Evolutionary conservation across 129 eudicot species (phyloP).

Genomic region (Helianthus tuberosus): DNA sequence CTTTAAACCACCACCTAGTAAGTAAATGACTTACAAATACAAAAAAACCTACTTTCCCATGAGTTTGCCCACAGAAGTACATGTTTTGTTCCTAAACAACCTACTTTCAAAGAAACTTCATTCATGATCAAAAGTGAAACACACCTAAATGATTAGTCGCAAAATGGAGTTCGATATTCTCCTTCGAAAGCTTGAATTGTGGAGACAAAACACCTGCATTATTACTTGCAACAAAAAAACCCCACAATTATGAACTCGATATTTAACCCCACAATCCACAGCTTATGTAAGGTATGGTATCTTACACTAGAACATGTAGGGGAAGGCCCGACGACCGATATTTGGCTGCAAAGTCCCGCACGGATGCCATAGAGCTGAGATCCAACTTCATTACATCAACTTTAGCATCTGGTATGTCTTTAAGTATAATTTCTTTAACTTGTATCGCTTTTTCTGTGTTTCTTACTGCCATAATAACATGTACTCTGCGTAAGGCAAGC

Average conservation of each 20-base stretch:
- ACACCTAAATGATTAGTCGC: conserved; percentile 44
- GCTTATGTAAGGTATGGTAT: background rate
- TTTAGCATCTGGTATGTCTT: background rate
- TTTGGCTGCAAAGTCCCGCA: conserved; percentile 28
- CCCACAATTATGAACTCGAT: background rate
- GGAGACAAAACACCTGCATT: conserved; percentile 40
- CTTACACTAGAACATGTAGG: conserved; percentile 31
- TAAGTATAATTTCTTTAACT: conserved; percentile 20
- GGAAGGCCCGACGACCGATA: conserved; percentile 23
- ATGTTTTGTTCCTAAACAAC: no score
- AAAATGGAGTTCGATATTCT: conserved; percentile 36
- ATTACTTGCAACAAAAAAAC: conserved; percentile 29
- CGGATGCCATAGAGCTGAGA: conserved; percentile 16
- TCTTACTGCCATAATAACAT: conserved; percentile 34
- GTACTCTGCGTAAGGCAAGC: conserved; percentile 32
- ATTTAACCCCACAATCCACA: background rate
- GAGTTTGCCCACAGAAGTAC: no score
- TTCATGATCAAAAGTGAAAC: conserved; percentile 3
- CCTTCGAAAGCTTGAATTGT: conserved; percentile 30
- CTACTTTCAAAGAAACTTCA: no score
- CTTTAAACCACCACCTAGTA: no score
- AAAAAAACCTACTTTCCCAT: no score
- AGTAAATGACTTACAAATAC: no score
- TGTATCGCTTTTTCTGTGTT: conserved; percentile 7
- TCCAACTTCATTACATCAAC: conserved; percentile 1